Evolutionary conservation across 306 rosid genomes (phyloP).

Genomic region (Quercus dentata): DNA sequence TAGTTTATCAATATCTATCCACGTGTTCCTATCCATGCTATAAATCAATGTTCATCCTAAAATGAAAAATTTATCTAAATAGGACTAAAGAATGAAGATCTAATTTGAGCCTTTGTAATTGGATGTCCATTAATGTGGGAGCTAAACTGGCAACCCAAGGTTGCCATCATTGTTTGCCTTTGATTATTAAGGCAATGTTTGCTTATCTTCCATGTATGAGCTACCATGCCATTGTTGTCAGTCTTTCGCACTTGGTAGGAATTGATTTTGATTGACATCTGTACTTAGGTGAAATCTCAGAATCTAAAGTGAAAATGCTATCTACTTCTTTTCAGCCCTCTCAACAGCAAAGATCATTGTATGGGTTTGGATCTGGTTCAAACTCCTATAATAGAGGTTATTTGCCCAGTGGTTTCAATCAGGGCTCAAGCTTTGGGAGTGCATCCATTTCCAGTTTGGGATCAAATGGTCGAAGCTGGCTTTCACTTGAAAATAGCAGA

Average conservation of each 20-base stretch:
- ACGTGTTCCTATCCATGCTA: neutral
- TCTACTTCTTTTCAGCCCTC: constrained; percentile 55
- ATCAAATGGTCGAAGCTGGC: constrained; percentile 42
- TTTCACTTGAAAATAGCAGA: constrained; percentile 55
- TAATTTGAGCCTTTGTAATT: neutral
- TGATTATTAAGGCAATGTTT: constrained; percentile 3
- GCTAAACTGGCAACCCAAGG: neutral
- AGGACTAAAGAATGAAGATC: neutral
- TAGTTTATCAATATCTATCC: too few relatives aligned
- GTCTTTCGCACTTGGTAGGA: constrained; percentile 7
- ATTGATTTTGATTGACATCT: constrained; percentile 5
- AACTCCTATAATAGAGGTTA: constrained; percentile 61
- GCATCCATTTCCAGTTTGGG: constrained; percentile 32
- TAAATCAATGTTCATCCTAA: neutral
- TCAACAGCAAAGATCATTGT: constrained; percentile 60
- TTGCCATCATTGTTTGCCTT: neutral
- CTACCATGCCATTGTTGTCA: neutral
- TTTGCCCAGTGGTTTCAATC: constrained; percentile 47
- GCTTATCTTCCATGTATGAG: neutral
- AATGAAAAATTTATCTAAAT: neutral
- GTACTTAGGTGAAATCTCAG: neutral
- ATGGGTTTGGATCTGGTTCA: constrained; percentile 76
- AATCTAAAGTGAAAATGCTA: constrained; percentile 4
- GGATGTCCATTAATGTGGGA: neutral
- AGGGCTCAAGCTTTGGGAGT: constrained; percentile 54